A percentile compares a stretch with the other conserved stretches of the same genome.
Evolutionary conservation across 83 land plant species (phyloP).

Genomic region (Diphasiastrum complanatum): DNA sequence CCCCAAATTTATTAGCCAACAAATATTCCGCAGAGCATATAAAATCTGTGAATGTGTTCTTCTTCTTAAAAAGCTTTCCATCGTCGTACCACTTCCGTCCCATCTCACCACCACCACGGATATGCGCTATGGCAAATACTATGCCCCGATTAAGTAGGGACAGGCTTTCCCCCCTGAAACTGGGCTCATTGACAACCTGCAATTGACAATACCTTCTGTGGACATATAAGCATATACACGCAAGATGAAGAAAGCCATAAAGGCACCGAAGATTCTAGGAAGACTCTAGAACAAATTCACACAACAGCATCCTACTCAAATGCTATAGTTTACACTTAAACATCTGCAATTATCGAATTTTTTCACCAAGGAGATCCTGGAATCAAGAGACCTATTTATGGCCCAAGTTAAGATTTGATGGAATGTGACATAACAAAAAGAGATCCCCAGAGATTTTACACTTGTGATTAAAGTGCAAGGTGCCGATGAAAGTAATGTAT

Average conservation of each 20-base stretch:
- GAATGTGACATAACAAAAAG: no score
- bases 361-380: no score
- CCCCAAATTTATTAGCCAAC: constrained; percentile 53
- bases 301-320: no score
- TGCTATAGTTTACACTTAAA: no score
- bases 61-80: constrained; percentile 79
- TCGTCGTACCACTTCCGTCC: constrained; percentile 98
- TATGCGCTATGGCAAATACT: constrained; percentile 88
- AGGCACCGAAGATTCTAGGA: no score
- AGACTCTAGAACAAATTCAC: no score
- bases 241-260: constrained; percentile 3
- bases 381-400: no score
- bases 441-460: no score
- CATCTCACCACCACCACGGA: constrained; percentile 99
- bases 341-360: no score
- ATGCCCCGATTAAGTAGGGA: constrained; percentile 86
- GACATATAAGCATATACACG: neutral
- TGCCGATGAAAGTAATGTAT: no score
- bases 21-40: constrained; percentile 87
- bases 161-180: constrained; percentile 54
- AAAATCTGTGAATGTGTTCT: constrained; percentile 92
- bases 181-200: constrained; percentile 69
- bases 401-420: no score
- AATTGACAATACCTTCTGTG: neutral
- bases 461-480: no score